Percentiles rank a stretch among this genome's conserved stretches.
Evolutionary conservation across 176 grass and related monocot genomes (phyloP).

Genomic region (Thalia dealbata): DNA sequence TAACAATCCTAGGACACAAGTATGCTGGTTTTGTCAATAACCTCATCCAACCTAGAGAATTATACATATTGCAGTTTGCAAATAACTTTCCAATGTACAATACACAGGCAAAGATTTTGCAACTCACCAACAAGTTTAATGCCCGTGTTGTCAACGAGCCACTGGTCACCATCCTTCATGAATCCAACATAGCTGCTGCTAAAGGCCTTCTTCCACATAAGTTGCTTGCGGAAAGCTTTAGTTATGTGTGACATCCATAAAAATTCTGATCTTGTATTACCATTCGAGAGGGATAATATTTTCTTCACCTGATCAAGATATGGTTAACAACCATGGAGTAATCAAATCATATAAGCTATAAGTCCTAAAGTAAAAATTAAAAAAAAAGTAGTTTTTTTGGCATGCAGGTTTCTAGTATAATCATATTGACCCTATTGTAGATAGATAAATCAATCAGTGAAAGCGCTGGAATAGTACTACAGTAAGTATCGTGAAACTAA

Average conservation of each 20-base stretch:
- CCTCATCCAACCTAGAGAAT: not conserved
- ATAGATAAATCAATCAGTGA: not conserved
- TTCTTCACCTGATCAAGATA: not conserved
- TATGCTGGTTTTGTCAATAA: no score
- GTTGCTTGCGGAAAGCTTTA: conserved; percentile 26
- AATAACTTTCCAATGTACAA: not conserved
- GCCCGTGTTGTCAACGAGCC: conserved; percentile 87
- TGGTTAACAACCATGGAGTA: no score
- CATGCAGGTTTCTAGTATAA: not conserved
- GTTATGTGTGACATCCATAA: not conserved
- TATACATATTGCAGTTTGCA: not conserved
- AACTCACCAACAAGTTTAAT: conserved; percentile 78
- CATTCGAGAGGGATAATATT: not conserved
- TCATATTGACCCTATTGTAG: not conserved
- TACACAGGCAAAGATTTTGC: not conserved
- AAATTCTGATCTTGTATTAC: not conserved
- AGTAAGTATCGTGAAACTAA: no score
- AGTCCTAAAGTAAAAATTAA: no score
- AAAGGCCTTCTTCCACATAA: no score
- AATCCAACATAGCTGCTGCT: no score
- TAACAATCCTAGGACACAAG: no score
- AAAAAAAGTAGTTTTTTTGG: no score
- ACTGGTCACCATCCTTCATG: conserved; percentile 62
- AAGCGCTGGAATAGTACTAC: not conserved
- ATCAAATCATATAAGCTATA: no score